Base-by-base conservation (phyloP, 148 eudicot species). In the Cornus suecica region DNA sequence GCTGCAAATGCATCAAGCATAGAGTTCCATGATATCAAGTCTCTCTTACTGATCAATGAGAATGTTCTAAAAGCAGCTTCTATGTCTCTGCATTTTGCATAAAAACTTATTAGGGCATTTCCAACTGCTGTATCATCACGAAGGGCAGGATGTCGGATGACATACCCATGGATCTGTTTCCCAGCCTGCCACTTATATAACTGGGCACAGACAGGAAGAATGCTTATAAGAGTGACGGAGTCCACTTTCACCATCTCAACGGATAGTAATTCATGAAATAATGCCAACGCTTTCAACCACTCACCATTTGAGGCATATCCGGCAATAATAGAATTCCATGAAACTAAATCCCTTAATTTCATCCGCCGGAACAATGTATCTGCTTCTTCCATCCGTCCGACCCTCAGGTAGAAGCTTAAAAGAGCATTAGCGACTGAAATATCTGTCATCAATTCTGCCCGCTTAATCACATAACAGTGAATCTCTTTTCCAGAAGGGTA, bases 301-400 rank as follows among this genome's bases (percentile, higher is more conserved):
- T 87, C 82, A 24, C 79, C 80, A 70, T 85, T 86, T 29, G 81
- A 87, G 66, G 85, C 77, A 80, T 77, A 90, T 45, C 94, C 94
- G 63, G 90, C 84, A 78, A 92, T 92, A 16, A 90, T 71, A n/a
- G 86, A 83, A 72, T 90, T 92, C 97, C 97, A 92, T 0, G 94
- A 85, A 81, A 92, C 86, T 73, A 81, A 69, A 77, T 92, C 94
- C 77, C 81, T 85, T 10, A 68, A 77, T 61, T 64, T 27, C 90
- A 90, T 90, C 69, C 87, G 74, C 28, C 27, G 22, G 65, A 92
- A 92, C 72, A 92, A 70, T 41, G 69, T 72, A 75, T 92, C 79
- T 27, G 84, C 86, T 75, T 80, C 81, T 69, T 52, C 62, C 77
- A 83, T 66, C 31, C 61, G 62, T 68, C 91, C 87, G 65, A 79